Percentiles rank a stretch among this genome's conserved stretches.
Conservation (phyloP, 768 basidiomycete genomes). For the Leucosporidium creatinivorum region DNA sequence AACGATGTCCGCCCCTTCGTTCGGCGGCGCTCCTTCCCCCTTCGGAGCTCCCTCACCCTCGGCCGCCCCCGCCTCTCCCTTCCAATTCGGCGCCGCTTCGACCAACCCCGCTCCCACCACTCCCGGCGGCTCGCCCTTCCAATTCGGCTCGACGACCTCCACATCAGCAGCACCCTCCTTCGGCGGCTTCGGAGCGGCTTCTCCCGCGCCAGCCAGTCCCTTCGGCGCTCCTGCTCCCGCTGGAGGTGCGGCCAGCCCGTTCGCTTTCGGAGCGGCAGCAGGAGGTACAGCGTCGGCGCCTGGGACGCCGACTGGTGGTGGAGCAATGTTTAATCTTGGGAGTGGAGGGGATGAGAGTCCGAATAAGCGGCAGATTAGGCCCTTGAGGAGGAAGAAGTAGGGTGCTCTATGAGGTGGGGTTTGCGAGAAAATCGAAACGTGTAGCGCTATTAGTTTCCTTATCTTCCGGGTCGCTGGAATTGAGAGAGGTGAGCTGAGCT, state of each 20-base stretch:
- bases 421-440: too few species aligned
- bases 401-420: too few species aligned
- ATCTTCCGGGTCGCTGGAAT: too few species aligned
- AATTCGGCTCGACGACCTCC: not conserved
- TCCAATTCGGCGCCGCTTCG: not conserved
- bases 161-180: slow-evolving; percentile 1
- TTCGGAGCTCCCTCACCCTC: not conserved
- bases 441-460: too few species aligned
- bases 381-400: not conserved
- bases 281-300: not conserved
- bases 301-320: too few species aligned
- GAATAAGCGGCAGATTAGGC: not conserved
- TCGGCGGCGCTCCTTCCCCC: not conserved
- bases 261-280: not conserved
- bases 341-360: slow-evolving; percentile 2
- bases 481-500: too few species aligned
- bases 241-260: not conserved
- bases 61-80: not conserved
- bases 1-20: not conserved
- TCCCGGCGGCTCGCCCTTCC: not conserved
- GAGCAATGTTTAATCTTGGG: not conserved
- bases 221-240: not conserved
- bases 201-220: not conserved
- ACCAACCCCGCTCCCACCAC: not conserved
- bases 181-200: slow-evolving; percentile 8